Percentiles rank a stretch among this genome's conserved stretches.
Evolutionary conservation across 768 basidiomycete genomes (phyloP).

Genomic region (Leccinum olivaceopallidum): DNA sequence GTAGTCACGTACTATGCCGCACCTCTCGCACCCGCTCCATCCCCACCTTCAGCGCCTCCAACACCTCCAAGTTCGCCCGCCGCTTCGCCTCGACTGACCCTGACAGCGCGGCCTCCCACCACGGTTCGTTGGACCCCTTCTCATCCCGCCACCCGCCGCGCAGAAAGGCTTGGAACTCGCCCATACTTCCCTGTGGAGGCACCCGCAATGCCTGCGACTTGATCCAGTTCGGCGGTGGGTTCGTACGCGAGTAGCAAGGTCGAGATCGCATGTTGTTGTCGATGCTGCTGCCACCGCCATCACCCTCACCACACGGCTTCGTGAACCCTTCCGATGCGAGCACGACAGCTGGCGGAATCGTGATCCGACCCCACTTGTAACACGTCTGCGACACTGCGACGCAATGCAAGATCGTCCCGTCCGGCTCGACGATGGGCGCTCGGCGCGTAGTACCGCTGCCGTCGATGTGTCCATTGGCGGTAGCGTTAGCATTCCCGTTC

Average conservation of each 20-base stretch:
- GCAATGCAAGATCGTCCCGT: conserved; percentile 62
- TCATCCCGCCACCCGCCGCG: conserved; percentile 58
- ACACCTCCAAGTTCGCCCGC: conserved; percentile 23
- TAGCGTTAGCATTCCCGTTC: neutral
- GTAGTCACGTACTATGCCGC: neutral
- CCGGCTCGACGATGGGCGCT: conserved; percentile 31
- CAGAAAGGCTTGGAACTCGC: conserved; percentile 41
- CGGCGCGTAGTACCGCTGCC: neutral
- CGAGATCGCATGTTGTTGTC: neutral
- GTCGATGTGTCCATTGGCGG: neutral
- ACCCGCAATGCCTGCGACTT: conserved; percentile 26
- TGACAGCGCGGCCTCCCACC: conserved; percentile 67
- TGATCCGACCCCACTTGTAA: conserved; percentile 72
- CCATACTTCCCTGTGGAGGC: conserved; percentile 22
- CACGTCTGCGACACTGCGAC: conserved; percentile 62
- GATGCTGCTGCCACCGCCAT: neutral
- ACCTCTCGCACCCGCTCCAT: conserved; percentile 24
- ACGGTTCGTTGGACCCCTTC: conserved; percentile 48
- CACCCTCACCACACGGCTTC: conserved; percentile 16
- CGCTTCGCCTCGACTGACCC: conserved; percentile 44
- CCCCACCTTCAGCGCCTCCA: conserved; percentile 24
- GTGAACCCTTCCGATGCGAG: conserved; percentile 61
- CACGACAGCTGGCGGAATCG: conserved; percentile 66
- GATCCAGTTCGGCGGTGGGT: conserved; percentile 32
- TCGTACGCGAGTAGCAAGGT: conserved; percentile 31